A percentile compares a stretch with the other conserved stretches of the same genome.
Evolutionary conservation across 257 asterid genomes (phyloP).

Genomic region (Scutellaria barbata): DNA sequence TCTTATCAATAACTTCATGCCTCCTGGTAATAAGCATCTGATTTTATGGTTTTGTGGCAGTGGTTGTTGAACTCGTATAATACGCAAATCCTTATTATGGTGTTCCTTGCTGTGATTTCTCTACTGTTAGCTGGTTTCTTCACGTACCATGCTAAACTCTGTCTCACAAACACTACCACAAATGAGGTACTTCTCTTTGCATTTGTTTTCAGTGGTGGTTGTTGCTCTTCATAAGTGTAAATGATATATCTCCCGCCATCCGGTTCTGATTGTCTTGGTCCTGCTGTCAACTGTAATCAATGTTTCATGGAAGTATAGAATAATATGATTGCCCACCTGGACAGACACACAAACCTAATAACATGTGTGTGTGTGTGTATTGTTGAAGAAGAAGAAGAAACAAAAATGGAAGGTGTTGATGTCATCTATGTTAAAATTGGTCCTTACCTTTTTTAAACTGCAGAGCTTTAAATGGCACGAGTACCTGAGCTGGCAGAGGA

Average conservation of each 20-base stretch:
- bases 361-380: not conserved
- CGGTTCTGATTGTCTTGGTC: conserved; percentile 23
- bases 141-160: conserved; percentile 84
- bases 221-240: conserved; percentile 20
- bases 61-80: conserved; percentile 86
- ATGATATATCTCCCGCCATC: not conserved
- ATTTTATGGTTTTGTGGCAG: conserved; percentile 51
- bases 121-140: conserved; percentile 86
- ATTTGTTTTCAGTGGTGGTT: conserved; percentile 19
- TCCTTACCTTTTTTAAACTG: conserved; percentile 26
- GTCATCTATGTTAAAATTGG: not conserved
- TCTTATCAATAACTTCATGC: not conserved
- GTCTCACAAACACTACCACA: conserved; percentile 91
- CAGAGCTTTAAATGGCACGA: conserved; percentile 98
- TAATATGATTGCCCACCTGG: not conserved
- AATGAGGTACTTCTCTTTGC: conserved; percentile 67
- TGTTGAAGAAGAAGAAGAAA: not conserved
- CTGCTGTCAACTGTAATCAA: not conserved
- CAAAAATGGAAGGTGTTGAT: not conserved
- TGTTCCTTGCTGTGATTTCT: conserved; percentile 82
- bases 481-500: conserved; percentile 81
- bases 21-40: conserved; percentile 35
- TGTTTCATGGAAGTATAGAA: not conserved
- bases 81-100: conserved; percentile 84
- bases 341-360: no score